phyloP scores from a whole-genome alignment of 352 stramenopile species.

The Globisporangium megalacanthum region DNA sequence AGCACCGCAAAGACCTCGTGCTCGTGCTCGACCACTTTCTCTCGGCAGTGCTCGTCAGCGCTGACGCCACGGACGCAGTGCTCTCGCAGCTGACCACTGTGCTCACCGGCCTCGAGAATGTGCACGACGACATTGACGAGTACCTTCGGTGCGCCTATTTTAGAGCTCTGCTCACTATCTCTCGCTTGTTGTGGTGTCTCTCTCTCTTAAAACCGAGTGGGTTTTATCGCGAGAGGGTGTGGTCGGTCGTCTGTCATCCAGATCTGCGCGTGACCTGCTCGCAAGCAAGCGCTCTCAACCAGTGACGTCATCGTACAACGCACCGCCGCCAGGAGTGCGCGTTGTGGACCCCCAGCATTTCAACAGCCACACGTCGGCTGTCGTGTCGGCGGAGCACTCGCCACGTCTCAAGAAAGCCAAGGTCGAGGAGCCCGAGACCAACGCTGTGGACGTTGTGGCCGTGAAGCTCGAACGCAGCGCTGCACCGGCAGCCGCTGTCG shows the following conservation, averaged over 20 bases:
- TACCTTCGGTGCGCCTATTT: constrained; percentile 44
- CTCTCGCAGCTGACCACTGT: constrained; percentile 34
- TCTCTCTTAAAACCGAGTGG: too few relatives aligned
- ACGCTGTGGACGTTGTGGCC: constrained; percentile 15
- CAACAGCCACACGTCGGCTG: constrained; percentile 7
- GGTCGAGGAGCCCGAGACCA: constrained; percentile 26
- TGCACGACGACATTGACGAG: constrained; percentile 46
- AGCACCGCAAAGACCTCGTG: constrained; percentile 49
- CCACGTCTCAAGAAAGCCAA: constrained; percentile 28
- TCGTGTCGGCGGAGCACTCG: constrained; percentile 19
- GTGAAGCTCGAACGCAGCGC: constrained; percentile 39
- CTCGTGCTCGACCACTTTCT: constrained; percentile 65
- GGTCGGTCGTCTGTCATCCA: not conserved
- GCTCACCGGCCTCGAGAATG: constrained; percentile 28
- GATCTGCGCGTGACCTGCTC: constrained; percentile 34
- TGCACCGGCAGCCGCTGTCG: constrained; percentile 1
- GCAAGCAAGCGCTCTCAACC: constrained; percentile 21
- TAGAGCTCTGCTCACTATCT: too few relatives aligned
- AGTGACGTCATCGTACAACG: constrained; percentile 8
- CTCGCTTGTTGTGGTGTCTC: too few relatives aligned
- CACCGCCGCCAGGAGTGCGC: constrained; percentile 6
- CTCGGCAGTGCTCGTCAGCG: constrained; percentile 57
- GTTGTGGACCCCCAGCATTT: constrained; percentile 14
- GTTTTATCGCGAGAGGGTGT: not conserved
- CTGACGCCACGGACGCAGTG: constrained; percentile 23